Conservation (phyloP, 129 eudicot species). For the Silybum marianum region DNA sequence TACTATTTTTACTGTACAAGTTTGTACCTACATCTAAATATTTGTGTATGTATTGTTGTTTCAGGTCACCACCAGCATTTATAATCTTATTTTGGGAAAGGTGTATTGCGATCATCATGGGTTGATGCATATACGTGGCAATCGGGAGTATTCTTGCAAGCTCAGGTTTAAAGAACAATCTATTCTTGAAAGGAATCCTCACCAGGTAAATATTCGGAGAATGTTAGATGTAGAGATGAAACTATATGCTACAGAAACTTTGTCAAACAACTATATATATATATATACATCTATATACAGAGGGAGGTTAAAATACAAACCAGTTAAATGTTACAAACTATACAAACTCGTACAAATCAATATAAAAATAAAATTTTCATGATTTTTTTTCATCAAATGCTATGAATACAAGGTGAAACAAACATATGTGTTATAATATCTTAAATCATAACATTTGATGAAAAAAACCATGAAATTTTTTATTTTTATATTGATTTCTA, state of each 20-base stretch:
- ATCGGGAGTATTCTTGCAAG: conserved; percentile 50
- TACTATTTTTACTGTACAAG: not conserved
- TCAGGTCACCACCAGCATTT: conserved; percentile 64
- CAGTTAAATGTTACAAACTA: no score
- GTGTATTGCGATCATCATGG: conserved; percentile 71
- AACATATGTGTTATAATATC: no score
- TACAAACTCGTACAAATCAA: no score
- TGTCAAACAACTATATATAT: not conserved
- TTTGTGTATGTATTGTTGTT: not conserved
- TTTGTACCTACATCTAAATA: not conserved
- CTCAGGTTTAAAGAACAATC: conserved; percentile 61
- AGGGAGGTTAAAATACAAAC: no score
- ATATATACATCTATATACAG: no score
- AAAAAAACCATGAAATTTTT: no score
- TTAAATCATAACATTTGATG: no score
- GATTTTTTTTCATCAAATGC: no score
- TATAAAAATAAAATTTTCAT: no score
- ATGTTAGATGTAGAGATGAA: not conserved
- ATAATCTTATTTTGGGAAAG: conserved; percentile 58
- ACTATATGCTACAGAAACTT: not conserved
- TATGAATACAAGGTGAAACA: no score
- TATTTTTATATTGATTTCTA: no score
- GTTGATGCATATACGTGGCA: conserved; percentile 50
- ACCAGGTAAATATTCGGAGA: conserved; percentile 39
- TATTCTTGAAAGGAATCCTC: conserved; percentile 52